phyloP scores from a whole-genome alignment of 2,329 filamentous ascomycete species.

The Colletotrichum spinosum region DNA sequence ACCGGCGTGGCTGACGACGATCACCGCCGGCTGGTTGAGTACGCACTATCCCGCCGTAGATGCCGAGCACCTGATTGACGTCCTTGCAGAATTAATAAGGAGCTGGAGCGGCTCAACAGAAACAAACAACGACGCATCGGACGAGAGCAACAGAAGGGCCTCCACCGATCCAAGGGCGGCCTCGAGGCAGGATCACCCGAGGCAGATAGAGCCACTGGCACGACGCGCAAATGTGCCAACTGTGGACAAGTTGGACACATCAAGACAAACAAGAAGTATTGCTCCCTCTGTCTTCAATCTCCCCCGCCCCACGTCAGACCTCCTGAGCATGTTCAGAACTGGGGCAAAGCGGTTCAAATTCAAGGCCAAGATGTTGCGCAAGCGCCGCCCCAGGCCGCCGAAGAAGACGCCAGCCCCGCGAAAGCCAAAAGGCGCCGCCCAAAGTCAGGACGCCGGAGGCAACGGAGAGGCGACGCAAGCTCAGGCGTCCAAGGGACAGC shows the following conservation, averaged over 20 bases:
- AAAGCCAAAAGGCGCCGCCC: conserved; percentile 24
- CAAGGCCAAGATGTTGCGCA: conserved; percentile 20
- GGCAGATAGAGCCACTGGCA: conserved; percentile 69
- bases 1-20: conserved; percentile 38
- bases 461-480: conserved; percentile 23
- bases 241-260: conserved; percentile 98
- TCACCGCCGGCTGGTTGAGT: conserved; percentile 39
- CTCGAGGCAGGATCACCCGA: conserved; percentile 63
- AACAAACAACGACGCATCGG: conserved; percentile 92
- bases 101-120: conserved; percentile 86
- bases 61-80: conserved; percentile 41
- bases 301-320: conserved; percentile 33
- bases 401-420: conserved; percentile 25
- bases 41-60: conserved; percentile 28
- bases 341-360: conserved; percentile 33
- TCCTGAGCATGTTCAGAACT: conserved; percentile 32
- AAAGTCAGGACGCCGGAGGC: conserved; percentile 9
- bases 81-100: conserved; percentile 70
- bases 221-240: conserved; percentile 94
- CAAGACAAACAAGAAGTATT: conserved; percentile 98
- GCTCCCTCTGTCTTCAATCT: conserved; percentile 45
- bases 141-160: conserved; percentile 88
- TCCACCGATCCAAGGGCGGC: conserved; percentile 52
- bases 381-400: conserved; percentile 18
- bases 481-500: conserved; percentile 27